phyloP scores from a whole-genome alignment of 495 filamentous ascomycete genomes.

The Daldinia loculata region DNA sequence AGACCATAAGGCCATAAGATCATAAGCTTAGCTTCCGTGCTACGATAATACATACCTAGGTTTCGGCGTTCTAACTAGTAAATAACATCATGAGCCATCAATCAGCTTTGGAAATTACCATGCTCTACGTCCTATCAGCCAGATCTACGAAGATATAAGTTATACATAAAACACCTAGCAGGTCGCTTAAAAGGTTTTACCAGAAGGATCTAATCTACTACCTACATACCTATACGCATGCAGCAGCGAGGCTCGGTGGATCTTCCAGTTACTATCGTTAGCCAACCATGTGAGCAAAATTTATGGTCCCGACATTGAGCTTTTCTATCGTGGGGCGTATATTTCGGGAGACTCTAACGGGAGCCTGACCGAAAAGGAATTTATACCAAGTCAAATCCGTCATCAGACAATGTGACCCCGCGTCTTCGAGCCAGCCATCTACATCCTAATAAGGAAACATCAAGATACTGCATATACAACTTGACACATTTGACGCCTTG shows the following conservation, averaged over 20 bases:
- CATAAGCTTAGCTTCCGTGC: neutral
- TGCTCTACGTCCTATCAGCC: conserved; percentile 1
- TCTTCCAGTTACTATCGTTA: conserved; percentile 22
- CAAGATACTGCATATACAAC: neutral
- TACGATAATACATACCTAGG: neutral
- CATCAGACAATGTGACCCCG: neutral
- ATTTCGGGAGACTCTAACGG: neutral
- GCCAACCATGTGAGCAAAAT: conserved; percentile 10
- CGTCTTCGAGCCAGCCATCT: neutral
- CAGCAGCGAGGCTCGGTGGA: conserved; percentile 13
- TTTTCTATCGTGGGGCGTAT: conserved; percentile 25
- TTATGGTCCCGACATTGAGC: conserved; percentile 20
- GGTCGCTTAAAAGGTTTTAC: conserved; percentile 7
- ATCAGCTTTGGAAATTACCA: neutral
- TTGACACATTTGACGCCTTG: neutral
- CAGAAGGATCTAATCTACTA: conserved; percentile 30
- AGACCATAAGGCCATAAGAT: neutral
- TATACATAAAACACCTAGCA: conserved; percentile 17
- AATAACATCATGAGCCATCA: neutral
- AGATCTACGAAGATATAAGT: neutral
- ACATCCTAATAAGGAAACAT: neutral
- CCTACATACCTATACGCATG: conserved; percentile 12
- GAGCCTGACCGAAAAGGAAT: neutral
- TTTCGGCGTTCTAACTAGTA: conserved; percentile 12
- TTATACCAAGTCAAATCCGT: neutral